Base-by-base conservation (phyloP, 768 basidiomycete species). In the Mycena indigotica region DNA sequence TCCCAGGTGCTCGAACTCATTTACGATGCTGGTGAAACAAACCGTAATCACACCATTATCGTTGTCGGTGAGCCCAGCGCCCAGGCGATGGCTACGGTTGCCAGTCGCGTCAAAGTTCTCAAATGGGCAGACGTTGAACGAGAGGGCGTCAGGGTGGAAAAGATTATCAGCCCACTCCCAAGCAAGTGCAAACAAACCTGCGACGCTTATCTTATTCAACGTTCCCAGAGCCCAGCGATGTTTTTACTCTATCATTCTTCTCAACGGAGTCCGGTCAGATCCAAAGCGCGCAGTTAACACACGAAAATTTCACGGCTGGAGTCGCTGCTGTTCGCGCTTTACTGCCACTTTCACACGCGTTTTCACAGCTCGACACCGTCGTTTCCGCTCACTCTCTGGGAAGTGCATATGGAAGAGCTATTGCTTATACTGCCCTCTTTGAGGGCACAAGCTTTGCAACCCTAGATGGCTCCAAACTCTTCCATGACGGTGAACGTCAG, bases 291-390 rank as follows among this genome's bases (percentile, higher is more conserved):
- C 85, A 86, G 57, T 73, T 95, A 28, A 91, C 91, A 0, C 91
- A 94, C 69, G 81, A 89, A 69, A 94, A 93, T 62, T 68, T 96
- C 56, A 95, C 93, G 2, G 91, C 95, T 3, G 95, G 92, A 29
- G 88, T 95, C n/a, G 85, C 92, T 0, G 89, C 89, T 3, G 76
- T 85, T 23, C 86, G 89, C 30, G 83, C 86, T 4, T 69, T 95
- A 21, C 84, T 96, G 63, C 93, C 95, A 2, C 75, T 85, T 10
- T 82, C 89, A 23, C 84, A 85, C 65, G 76, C 84, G 13, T 64
- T 93, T 39, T 84, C 88, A 4, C 73, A 86, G 5, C 70, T 88
- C 51, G 95, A 97, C 70, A 90, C 88, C 5, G 75, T 98, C 29
- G 79, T 88, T 12, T 95, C 91, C 24, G 82, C 83, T 2, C 84